Evolutionary conservation across 257 asterid species (phyloP).

Genomic region (Coffea eugenioides): DNA sequence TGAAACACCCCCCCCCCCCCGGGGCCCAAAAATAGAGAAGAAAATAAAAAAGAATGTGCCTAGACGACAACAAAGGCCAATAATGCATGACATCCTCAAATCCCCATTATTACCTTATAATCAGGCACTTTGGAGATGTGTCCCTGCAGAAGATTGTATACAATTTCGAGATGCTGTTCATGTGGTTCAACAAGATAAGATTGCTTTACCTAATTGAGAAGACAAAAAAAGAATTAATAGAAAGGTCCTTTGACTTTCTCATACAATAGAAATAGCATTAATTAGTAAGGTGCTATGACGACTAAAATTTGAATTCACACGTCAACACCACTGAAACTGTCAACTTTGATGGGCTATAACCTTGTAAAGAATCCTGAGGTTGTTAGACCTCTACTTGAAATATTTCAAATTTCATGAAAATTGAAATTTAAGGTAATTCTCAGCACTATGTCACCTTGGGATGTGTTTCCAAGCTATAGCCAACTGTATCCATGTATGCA

Average conservation of each 20-base stretch:
- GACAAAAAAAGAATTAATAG: conserved; percentile 15
- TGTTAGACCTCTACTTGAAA: background rate
- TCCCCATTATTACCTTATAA: conserved; percentile 56
- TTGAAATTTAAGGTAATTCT: background rate
- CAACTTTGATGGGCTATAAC: background rate
- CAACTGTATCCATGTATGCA: conserved; percentile 74
- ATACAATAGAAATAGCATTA: background rate
- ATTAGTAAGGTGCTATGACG: background rate
- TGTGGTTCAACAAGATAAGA: conserved; percentile 70
- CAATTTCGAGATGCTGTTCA: conserved; percentile 66
- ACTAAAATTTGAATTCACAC: background rate
- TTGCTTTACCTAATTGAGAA: conserved; percentile 71
- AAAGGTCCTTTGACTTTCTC: background rate
- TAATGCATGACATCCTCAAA: conserved; percentile 10
- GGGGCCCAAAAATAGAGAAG: no score
- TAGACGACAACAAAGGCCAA: background rate
- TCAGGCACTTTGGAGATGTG: conserved; percentile 69
- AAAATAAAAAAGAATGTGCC: background rate
- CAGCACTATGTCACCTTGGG: conserved; percentile 45
- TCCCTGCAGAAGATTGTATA: conserved; percentile 59
- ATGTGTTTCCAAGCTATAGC: conserved; percentile 69
- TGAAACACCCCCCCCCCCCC: no score
- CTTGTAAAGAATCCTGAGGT: background rate
- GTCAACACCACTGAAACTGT: background rate
- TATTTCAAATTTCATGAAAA: background rate